Percentiles rank a stretch among this genome's conserved stretches.
phyloP scores from a whole-genome alignment of 208 protist genomes.

The Trypanosoma lewisi region DNA sequence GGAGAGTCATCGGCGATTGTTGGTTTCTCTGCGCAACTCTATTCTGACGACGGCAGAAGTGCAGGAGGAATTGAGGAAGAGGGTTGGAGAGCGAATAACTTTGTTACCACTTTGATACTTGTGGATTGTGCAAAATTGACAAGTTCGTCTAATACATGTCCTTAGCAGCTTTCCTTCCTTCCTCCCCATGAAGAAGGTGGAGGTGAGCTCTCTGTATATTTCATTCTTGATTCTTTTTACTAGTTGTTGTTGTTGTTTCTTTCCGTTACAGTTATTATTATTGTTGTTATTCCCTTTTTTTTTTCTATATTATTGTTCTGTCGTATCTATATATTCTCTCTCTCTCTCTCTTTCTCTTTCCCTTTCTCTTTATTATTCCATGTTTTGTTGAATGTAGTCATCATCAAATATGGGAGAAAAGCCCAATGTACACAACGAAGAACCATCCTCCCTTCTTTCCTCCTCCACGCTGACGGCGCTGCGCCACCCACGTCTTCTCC shows the following conservation, averaged over 20 bases:
- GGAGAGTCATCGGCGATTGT: constrained; percentile 69
- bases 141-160: too few species aligned
- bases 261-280: too few species aligned
- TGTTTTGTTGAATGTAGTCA: background rate
- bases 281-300: too few species aligned
- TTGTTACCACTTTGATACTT: background rate
- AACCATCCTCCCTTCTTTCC: background rate
- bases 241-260: too few species aligned
- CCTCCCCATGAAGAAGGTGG: too few species aligned
- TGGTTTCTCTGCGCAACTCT: constrained; percentile 54
- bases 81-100: constrained; percentile 5
- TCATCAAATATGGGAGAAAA: constrained; percentile 7
- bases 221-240: too few species aligned
- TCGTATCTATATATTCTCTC: too few species aligned
- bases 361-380: background rate
- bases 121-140: too few species aligned
- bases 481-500: constrained; percentile 17
- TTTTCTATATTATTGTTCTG: too few species aligned
- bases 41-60: constrained; percentile 68
- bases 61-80: constrained; percentile 52
- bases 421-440: background rate
- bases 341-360: constrained; percentile 16
- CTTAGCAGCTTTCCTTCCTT: too few species aligned
- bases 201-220: too few species aligned
- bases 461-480: constrained; percentile 6